phyloP scores from a whole-genome alignment of 257 asterid species.

The Verbena officinalis region DNA sequence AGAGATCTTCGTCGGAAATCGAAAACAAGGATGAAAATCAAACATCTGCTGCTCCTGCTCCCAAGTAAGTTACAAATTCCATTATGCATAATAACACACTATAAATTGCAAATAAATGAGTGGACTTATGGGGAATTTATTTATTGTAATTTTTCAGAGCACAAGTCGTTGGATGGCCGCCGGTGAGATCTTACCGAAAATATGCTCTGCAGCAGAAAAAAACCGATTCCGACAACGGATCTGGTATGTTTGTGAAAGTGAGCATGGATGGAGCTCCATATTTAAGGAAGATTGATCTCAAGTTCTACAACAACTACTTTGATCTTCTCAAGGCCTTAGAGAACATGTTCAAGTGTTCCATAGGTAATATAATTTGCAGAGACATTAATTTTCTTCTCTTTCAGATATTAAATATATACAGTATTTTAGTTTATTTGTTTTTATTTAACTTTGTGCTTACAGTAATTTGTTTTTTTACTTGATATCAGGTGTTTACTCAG shows the following conservation, averaged over 20 bases:
- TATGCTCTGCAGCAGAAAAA: conserved; percentile 30
- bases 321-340: conserved; percentile 59
- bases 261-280: conserved; percentile 80
- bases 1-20: conserved; percentile 50
- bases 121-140: conserved; percentile 3
- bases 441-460: background rate
- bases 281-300: conserved; percentile 63
- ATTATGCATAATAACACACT: background rate
- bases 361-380: conserved; percentile 38
- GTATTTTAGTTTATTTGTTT: background rate
- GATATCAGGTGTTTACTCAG: conserved; percentile 62
- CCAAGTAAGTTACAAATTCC: conserved; percentile 46
- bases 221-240: conserved; percentile 32
- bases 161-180: conserved; percentile 76
- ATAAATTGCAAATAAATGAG: background rate
- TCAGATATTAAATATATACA: background rate
- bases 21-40: conserved; percentile 23
- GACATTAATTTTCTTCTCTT: background rate
- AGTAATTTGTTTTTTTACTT: background rate
- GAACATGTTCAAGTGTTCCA: conserved; percentile 60
- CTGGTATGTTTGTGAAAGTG: conserved; percentile 57
- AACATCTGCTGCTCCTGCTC: conserved; percentile 35
- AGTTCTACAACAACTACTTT: conserved; percentile 41
- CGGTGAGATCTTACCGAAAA: conserved; percentile 55
- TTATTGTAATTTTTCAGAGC: conserved; percentile 33